These are phyloP conservation scores for Heterobasidion annosum DNA, from an alignment of 1,284 basidiomycete species.

Conservation along the genomic window DNA sequence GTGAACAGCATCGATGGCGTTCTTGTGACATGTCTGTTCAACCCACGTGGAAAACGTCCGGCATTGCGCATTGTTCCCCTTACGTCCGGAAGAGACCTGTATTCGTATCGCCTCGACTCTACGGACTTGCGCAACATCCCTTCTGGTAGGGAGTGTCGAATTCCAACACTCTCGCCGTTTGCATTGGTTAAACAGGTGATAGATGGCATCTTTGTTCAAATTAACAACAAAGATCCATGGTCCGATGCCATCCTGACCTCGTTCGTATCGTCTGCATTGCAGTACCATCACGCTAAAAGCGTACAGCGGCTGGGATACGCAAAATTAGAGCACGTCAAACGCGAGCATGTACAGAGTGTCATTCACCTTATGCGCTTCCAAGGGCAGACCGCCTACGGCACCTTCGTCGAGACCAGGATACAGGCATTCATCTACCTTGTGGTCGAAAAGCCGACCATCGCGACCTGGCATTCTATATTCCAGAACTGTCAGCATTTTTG, in stretches of 20 bases:
- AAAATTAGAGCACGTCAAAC: neutral
- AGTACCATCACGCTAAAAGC: neutral
- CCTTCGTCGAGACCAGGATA: no score
- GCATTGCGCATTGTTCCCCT: neutral
- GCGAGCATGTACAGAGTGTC: neutral
- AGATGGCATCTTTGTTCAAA: neutral
- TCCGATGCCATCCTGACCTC: neutral
- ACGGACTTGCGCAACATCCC: neutral
- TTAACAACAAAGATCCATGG: neutral
- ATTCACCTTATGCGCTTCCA: neutral
- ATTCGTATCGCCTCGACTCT: neutral
- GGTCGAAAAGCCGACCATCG: no score
- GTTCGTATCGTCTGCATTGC: neutral
- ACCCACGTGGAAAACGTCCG: neutral
- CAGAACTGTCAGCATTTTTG: no score
- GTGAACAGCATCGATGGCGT: neutral
- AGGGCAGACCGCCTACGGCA: neutral
- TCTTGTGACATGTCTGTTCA: neutral
- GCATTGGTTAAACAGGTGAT: neutral
- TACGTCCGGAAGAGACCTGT: neutral
- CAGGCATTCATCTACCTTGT: no score
- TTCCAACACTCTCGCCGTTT: neutral
- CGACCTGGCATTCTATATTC: no score
- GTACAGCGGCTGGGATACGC: neutral
- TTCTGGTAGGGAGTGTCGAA: neutral